Conservation (phyloP, 106 monocot species). For the Acorus gramineus region DNA sequence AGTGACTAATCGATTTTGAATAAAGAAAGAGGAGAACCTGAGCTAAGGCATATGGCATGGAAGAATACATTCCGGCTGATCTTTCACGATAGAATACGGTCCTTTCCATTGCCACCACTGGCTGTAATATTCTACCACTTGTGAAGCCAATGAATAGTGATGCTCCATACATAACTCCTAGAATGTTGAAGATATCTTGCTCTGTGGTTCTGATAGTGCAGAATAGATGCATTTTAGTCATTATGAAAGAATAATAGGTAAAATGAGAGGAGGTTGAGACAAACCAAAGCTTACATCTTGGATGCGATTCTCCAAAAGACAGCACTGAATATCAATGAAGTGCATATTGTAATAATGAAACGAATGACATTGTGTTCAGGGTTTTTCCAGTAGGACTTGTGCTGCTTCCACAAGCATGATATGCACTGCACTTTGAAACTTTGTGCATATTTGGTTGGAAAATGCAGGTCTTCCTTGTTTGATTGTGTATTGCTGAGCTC, state of each 20-base stretch:
- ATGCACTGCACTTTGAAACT: conserved; percentile 29
- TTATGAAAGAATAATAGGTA: not conserved
- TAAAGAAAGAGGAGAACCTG: too few species aligned
- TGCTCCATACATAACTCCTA: conserved; percentile 6
- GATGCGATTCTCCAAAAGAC: conserved; percentile 52
- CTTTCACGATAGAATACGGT: too few species aligned
- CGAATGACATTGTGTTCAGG: conserved; percentile 63
- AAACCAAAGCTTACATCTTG: conserved; percentile 31
- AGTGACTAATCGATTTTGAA: too few species aligned
- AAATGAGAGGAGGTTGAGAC: not conserved
- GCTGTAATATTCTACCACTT: too few species aligned
- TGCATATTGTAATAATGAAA: conserved; percentile 29
- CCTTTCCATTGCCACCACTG: too few species aligned
- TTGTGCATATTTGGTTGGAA: conserved; percentile 22
- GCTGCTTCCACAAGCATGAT: conserved; percentile 62
- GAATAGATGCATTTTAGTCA: too few species aligned
- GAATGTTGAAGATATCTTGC: conserved; percentile 59
- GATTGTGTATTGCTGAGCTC: conserved; percentile 22
- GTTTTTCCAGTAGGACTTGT: conserved; percentile 59
- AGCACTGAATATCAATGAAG: conserved; percentile 29
- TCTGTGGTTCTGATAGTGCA: conserved; percentile 23
- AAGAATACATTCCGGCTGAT: too few species aligned
- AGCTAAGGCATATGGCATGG: too few species aligned
- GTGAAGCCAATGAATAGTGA: too few species aligned
- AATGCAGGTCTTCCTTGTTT: conserved; percentile 24